Evolutionary conservation across 441 rosid genomes (phyloP).

Genomic region (Corymbia citriodora): DNA sequence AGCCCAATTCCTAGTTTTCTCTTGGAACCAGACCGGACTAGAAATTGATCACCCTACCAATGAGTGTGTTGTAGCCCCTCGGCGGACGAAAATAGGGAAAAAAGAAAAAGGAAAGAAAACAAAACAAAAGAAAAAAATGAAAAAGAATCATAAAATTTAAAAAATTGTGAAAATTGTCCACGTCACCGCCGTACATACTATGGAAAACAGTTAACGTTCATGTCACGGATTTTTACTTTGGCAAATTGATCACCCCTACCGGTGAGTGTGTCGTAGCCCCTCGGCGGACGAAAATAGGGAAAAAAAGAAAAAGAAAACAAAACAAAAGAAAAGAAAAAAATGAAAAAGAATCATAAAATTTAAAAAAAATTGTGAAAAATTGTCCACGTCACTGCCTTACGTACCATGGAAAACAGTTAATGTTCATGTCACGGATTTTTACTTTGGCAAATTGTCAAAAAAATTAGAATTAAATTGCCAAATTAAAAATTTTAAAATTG

Average conservation of each 20-base stretch:
- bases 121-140: accelerated
- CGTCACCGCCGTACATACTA: accelerated
- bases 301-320: not conserved
- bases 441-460: not conserved
- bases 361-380: accelerated
- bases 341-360: not conserved
- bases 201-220: accelerated
- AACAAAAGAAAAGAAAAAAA: accelerated
- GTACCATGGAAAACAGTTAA: accelerated
- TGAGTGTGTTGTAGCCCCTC: not conserved
- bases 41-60: too few species aligned
- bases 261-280: not conserved
- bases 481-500: not conserved
- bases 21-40: too few species aligned
- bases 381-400: accelerated
- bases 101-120: not conserved
- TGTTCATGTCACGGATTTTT: not conserved
- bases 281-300: accelerated
- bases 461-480: not conserved
- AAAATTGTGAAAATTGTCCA: not conserved
- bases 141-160: not conserved
- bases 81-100: not conserved
- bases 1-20: too few species aligned
- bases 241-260: too few species aligned
- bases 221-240: too few species aligned